Evolutionary conservation across 306 rosid genomes (phyloP).

Genomic region (Prunus mongolica): DNA sequence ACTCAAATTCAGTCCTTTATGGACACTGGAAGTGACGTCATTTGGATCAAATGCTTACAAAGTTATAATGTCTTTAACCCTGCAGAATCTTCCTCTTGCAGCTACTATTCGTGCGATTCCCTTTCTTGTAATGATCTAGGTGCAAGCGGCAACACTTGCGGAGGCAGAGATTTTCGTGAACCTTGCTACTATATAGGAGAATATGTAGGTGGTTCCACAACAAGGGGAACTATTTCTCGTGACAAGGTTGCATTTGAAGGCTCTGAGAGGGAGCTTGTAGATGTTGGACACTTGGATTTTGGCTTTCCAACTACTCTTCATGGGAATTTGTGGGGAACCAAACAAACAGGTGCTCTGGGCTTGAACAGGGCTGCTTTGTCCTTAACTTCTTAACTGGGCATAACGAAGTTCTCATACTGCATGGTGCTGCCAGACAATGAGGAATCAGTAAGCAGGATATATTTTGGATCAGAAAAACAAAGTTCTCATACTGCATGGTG

Average conservation of each 20-base stretch:
- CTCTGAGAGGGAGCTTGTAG: not conserved
- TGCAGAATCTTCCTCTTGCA: slow-evolving; percentile 8
- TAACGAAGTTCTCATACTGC: slow-evolving; percentile 27
- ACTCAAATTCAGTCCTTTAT: slow-evolving; percentile 8
- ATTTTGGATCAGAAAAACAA: slow-evolving; percentile 11
- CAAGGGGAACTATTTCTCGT: slow-evolving; percentile 16
- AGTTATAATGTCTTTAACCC: not conserved
- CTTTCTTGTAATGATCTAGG: slow-evolving; percentile 11
- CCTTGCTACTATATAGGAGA: slow-evolving; percentile 4
- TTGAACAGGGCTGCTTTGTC: slow-evolving; percentile 11
- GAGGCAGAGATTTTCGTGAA: not conserved
- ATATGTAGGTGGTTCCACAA: slow-evolving; percentile 4
- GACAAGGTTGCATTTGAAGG: slow-evolving; percentile 20
- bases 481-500: not conserved
- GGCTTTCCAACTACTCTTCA: slow-evolving; percentile 7
- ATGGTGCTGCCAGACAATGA: slow-evolving; percentile 6
- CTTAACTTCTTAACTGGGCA: slow-evolving; percentile 15
- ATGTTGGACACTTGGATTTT: slow-evolving; percentile 19
- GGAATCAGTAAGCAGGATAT: slow-evolving; percentile 5
- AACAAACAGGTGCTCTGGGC: slow-evolving; percentile 5
- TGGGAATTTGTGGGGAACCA: not conserved
- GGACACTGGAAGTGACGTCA: slow-evolving; percentile 12
- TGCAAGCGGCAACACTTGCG: not conserved
- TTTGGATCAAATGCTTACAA: slow-evolving; percentile 17
- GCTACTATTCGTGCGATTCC: slow-evolving; percentile 11